These are phyloP conservation scores for Trichosporon coremiiforme DNA, from an alignment of 1,284 basidiomycete genomes.

Conservation along the genomic window DNA sequence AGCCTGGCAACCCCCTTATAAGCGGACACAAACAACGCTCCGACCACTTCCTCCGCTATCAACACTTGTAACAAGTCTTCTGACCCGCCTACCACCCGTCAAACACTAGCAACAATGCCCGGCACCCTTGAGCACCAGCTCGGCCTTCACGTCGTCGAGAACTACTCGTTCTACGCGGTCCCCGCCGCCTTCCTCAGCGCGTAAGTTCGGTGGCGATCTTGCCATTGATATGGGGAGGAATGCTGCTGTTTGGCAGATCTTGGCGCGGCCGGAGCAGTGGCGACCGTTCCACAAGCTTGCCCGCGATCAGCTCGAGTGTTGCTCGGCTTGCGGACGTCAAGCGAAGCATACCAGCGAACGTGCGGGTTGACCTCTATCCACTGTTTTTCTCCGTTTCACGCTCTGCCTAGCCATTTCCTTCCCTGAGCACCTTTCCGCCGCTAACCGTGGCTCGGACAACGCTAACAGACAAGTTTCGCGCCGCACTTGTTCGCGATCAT, in stretches of 20 bases:
- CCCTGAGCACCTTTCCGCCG: background rate
- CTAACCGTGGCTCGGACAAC: background rate
- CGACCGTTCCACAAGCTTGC: background rate
- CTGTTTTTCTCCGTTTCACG: background rate
- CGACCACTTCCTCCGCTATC: background rate
- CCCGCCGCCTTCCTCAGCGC: constrained; percentile 37
- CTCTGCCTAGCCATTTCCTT: no score
- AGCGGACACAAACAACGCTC: constrained; percentile 8
- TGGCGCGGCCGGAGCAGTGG: background rate
- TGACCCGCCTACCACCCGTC: background rate
- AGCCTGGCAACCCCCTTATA: background rate
- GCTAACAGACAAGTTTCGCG: constrained; percentile 23
- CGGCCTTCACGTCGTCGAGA: constrained; percentile 24
- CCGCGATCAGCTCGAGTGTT: no score
- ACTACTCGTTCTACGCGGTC: constrained; percentile 41
- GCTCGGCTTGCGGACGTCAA: no score
- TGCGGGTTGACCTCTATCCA: no score
- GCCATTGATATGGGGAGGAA: background rate
- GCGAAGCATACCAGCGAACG: no score
- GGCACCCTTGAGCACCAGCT: constrained; percentile 11
- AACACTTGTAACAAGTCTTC: background rate
- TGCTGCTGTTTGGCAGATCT: background rate
- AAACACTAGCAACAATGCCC: constrained; percentile 1
- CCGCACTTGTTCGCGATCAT: constrained; percentile 32
- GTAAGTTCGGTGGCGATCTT: constrained; percentile 28